Percentiles rank a stretch among this genome's conserved stretches.
These are phyloP conservation scores for Apiotrichum mycotoxinovorans DNA, from an alignment of 1,284 basidiomycete genomes.

Conservation along the genomic window DNA sequence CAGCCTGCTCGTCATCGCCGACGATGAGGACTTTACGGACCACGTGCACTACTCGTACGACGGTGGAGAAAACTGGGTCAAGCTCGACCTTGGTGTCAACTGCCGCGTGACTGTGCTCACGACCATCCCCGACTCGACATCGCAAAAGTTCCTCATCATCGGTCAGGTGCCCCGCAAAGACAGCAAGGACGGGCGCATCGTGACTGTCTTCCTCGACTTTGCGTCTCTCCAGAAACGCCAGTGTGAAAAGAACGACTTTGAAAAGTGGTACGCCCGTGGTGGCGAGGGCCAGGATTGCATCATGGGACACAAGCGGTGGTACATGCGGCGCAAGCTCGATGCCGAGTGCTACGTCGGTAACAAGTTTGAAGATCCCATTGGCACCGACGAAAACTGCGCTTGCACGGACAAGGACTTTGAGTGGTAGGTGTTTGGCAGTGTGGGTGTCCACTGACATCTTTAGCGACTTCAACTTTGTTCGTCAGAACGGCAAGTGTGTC, in stretches of 20 bases:
- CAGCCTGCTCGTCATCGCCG: slow-evolving; percentile 75
- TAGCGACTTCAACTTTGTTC: slow-evolving; percentile 50
- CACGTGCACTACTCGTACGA: slow-evolving; percentile 78
- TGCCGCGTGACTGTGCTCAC: slow-evolving; percentile 72
- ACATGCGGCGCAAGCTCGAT: slow-evolving; percentile 74
- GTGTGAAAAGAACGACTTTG: slow-evolving; percentile 73
- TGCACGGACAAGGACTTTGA: slow-evolving; percentile 89
- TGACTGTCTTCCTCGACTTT: slow-evolving; percentile 81
- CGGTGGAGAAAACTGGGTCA: slow-evolving; percentile 74
- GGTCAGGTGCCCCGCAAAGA: slow-evolving; percentile 69
- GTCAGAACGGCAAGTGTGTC: slow-evolving; percentile 67
- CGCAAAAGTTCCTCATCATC: slow-evolving; percentile 80
- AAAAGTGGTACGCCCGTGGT: slow-evolving; percentile 78
- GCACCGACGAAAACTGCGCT: slow-evolving; percentile 74
- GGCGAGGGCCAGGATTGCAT: slow-evolving; percentile 70
- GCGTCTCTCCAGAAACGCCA: slow-evolving; percentile 64
- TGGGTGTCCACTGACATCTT: too few relatives aligned
- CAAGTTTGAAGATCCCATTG: slow-evolving; percentile 81
- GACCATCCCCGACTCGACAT: slow-evolving; percentile 86
- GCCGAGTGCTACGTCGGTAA: slow-evolving; percentile 89
- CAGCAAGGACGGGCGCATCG: slow-evolving; percentile 61
- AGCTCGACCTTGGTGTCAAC: slow-evolving; percentile 65
- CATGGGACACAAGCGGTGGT: slow-evolving; percentile 99
- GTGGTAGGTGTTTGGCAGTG: slow-evolving; percentile 59
- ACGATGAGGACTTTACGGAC: slow-evolving; percentile 80